Conservation (phyloP, 305 asterid genomes). For the Ajuga reptans region DNA sequence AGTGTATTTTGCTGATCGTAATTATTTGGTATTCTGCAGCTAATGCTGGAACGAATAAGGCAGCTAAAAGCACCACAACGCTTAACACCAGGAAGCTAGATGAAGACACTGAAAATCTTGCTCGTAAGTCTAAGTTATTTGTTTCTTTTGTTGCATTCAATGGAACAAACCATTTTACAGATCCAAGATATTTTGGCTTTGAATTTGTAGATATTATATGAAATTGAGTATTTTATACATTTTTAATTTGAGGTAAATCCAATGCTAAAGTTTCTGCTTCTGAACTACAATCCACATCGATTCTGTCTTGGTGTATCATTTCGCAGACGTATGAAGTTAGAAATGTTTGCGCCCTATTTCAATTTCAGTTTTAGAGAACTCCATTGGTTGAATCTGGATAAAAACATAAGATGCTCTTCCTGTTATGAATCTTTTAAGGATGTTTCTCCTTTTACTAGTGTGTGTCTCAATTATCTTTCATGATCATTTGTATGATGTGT, state of each 20-base stretch:
- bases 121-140: constrained; percentile 59
- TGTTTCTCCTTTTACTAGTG: not conserved
- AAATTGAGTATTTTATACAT: not conserved
- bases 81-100: constrained; percentile 87
- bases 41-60: constrained; percentile 76
- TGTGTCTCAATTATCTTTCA: not conserved
- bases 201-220: not conserved
- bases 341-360: no score
- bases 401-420: not conserved
- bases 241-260: no score
- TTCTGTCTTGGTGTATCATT: no score
- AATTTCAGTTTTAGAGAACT: not conserved
- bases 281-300: no score
- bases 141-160: not conserved
- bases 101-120: constrained; percentile 79
- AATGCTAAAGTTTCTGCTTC: not conserved
- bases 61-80: constrained; percentile 65
- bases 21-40: constrained; percentile 45
- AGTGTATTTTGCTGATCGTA: not conserved
- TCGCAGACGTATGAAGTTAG: no score
- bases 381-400: not conserved
- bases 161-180: not conserved
- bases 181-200: not conserved
- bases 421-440: not conserved
- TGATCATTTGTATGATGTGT: not conserved